Evolutionary conservation across 2,329 filamentous ascomycete genomes (phyloP).

Genomic region (Pyrenochaeta sp.): DNA sequence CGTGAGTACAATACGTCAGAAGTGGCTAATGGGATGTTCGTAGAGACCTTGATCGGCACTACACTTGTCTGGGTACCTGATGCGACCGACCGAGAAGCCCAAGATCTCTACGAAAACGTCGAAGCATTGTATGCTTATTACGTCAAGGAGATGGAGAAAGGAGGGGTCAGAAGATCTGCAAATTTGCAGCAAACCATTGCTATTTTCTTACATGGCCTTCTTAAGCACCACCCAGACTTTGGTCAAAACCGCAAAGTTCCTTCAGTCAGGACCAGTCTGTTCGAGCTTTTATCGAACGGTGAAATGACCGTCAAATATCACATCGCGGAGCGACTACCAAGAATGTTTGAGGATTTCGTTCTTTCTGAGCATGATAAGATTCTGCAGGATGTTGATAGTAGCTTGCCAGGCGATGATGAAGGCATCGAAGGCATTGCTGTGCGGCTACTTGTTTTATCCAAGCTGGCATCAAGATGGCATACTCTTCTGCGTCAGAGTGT

Average conservation of each 20-base stretch:
- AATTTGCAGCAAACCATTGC: constrained; percentile 73
- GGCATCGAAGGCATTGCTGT: constrained; percentile 85
- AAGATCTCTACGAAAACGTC: constrained; percentile 67
- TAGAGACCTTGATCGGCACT: constrained; percentile 44
- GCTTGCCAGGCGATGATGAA: constrained; percentile 75
- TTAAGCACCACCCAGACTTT: constrained; percentile 73
- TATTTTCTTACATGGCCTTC: constrained; percentile 73
- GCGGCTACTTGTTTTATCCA: constrained; percentile 77
- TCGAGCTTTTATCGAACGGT: constrained; percentile 74
- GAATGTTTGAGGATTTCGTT: constrained; percentile 82
- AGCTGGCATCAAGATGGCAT: constrained; percentile 82
- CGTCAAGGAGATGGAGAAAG: constrained; percentile 71
- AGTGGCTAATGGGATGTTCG: constrained; percentile 47
- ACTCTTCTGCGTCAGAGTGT: constrained; percentile 86
- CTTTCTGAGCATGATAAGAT: constrained; percentile 83
- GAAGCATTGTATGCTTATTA: constrained; percentile 83
- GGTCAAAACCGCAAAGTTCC: constrained; percentile 67
- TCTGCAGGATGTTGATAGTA: constrained; percentile 82
- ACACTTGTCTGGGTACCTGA: constrained; percentile 33
- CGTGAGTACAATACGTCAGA: constrained; percentile 49
- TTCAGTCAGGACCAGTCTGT: constrained; percentile 74
- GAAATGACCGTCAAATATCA: constrained; percentile 78
- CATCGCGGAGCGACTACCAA: constrained; percentile 73
- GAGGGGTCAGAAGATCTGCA: constrained; percentile 71
- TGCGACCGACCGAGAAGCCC: constrained; percentile 33